Conservation (phyloP, 2,329 filamentous ascomycete genomes). For the Stagonosporopsis tanaceti region DNA sequence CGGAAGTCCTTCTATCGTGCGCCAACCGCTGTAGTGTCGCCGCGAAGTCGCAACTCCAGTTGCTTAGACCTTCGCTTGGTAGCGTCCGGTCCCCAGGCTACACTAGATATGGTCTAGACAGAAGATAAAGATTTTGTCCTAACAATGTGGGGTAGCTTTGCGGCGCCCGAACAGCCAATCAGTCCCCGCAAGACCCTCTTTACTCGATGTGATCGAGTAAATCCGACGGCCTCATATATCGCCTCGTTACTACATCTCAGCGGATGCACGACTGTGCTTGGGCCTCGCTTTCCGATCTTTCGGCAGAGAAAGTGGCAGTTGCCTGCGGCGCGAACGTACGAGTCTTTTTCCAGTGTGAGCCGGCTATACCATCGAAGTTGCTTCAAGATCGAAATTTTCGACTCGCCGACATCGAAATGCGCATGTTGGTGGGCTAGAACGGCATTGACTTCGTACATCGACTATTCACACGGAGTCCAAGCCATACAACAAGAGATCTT, state of each 20-base stretch:
- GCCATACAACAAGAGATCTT: neutral
- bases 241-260: conserved; percentile 14
- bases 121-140: conserved; percentile 30
- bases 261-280: conserved; percentile 8
- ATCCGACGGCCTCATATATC: conserved; percentile 25
- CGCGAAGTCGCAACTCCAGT: conserved; percentile 23
- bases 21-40: conserved; percentile 13
- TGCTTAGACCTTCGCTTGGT: conserved; percentile 22
- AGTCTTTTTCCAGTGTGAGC: neutral
- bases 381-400: neutral
- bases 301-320: conserved; percentile 5
- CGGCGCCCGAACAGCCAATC: conserved; percentile 27
- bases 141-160: conserved; percentile 32
- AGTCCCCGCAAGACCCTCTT: conserved; percentile 22
- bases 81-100: conserved; percentile 12
- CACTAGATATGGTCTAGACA: conserved; percentile 17
- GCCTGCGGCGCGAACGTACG: neutral
- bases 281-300: conserved; percentile 5
- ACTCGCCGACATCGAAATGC: neutral
- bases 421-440: neutral
- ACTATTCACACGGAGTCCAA: neutral
- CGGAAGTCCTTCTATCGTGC: conserved; percentile 33
- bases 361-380: neutral
- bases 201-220: conserved; percentile 46
- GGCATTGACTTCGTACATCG: neutral